These are phyloP conservation scores for Beauveria bassiana DNA, from an alignment of 2,329 filamentous ascomycete species.

Conservation along the genomic window DNA sequence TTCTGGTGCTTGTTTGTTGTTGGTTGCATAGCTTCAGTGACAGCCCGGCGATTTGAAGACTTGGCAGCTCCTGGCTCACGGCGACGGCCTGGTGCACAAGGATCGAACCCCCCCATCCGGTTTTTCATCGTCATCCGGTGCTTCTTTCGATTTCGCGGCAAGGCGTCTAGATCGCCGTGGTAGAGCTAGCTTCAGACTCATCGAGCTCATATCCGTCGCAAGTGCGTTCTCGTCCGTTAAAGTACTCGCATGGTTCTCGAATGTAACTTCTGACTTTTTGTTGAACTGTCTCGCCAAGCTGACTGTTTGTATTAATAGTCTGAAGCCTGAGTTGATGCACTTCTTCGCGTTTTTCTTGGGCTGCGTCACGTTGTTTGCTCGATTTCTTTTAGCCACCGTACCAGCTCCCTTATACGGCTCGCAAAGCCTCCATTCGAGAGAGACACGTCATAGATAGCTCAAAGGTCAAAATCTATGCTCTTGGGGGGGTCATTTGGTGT, in stretches of 20 bases:
- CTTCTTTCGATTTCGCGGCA: neutral
- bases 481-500: too few relatives aligned
- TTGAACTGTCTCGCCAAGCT: too few relatives aligned
- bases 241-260: conserved; percentile 1
- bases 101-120: neutral
- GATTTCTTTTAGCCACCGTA: too few relatives aligned
- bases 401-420: too few relatives aligned
- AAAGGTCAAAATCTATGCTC: too few relatives aligned
- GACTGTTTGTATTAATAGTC: too few relatives aligned
- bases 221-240: neutral
- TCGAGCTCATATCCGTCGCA: neutral
- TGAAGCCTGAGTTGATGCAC: too few relatives aligned
- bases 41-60: neutral
- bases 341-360: too few relatives aligned
- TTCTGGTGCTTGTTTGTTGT: neutral
- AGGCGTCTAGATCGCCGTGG: neutral
- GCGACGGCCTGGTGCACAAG: conserved; percentile 9
- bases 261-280: too few relatives aligned
- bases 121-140: neutral
- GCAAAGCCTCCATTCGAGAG: too few relatives aligned
- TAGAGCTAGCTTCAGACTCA: neutral
- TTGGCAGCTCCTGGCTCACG: conserved; percentile 14
- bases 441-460: too few relatives aligned
- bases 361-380: too few relatives aligned
- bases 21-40: neutral